phyloP scores from a whole-genome alignment of 2,329 filamentous ascomycete genomes.

The Pyrenophora tritici-repentis region DNA sequence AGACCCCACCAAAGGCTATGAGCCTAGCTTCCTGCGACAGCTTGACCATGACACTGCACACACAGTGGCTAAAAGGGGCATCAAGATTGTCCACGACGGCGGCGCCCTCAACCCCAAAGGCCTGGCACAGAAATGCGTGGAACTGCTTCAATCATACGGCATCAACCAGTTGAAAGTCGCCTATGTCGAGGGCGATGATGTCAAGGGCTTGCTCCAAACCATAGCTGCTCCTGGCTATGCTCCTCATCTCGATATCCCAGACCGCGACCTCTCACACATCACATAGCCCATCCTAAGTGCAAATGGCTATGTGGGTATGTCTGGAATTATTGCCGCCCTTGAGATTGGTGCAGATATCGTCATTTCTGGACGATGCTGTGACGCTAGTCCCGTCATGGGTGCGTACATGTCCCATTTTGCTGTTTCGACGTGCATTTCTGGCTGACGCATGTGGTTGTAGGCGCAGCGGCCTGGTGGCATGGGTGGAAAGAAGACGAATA shows the following conservation, averaged over 20 bases:
- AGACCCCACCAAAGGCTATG: no score
- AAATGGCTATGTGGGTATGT: conserved; percentile 59
- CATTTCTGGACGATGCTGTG: conserved; percentile 41
- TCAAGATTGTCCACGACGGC: no score
- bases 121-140: conserved; percentile 53
- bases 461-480: conserved; percentile 62
- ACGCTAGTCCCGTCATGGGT: conserved; percentile 53
- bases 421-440: no score
- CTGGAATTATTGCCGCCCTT: conserved; percentile 39
- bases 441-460: no score
- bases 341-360: conserved; percentile 44
- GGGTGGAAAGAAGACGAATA: conserved; percentile 56
- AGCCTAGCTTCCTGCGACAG: no score
- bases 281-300: conserved; percentile 56
- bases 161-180: conserved; percentile 52
- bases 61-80: conserved; percentile 61
- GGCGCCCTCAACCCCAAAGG: conserved; percentile 61
- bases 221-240: no score
- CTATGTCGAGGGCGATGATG: conserved; percentile 54
- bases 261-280: no score
- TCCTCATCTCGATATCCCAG: no score
- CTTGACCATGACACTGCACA: no score
- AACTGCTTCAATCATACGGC: no score
- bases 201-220: conserved; percentile 48
- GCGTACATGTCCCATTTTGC: no score